Percentiles rank a stretch among this genome's conserved stretches.
phyloP scores from a whole-genome alignment of 345 rosid species.

The Brassica juncea region DNA sequence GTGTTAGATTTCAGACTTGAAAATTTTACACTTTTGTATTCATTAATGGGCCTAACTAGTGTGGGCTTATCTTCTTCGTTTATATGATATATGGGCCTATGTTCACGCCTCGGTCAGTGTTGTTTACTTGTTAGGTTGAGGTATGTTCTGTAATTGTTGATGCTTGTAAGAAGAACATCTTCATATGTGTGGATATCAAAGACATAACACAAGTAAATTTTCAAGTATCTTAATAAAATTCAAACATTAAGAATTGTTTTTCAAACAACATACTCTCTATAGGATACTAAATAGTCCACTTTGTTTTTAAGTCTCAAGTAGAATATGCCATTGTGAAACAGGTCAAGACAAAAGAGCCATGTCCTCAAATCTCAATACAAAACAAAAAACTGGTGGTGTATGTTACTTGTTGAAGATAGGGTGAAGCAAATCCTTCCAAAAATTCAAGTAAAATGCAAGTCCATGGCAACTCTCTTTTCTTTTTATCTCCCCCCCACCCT shows the following conservation, averaged over 20 bases:
- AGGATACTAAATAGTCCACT: not conserved
- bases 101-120: constrained; percentile 36
- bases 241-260: not conserved
- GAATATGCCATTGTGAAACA: constrained; percentile 36
- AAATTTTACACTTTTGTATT: not conserved
- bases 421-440: constrained; percentile 52
- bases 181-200: constrained; percentile 56
- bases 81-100: not conserved
- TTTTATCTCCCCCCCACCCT: not conserved
- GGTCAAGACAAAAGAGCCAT: constrained; percentile 31
- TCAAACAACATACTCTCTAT: not conserved
- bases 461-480: constrained; percentile 26
- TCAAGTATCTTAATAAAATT: not conserved
- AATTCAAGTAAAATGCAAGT: constrained; percentile 43
- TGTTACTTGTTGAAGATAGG: constrained; percentile 69
- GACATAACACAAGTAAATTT: not conserved
- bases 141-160: constrained; percentile 63
- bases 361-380: constrained; percentile 24
- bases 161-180: constrained; percentile 62
- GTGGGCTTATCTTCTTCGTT: constrained; percentile 3
- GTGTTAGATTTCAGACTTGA: constrained; percentile 1
- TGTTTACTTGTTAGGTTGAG: constrained; percentile 47
- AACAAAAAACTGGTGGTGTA: constrained; percentile 61
- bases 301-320: not conserved
- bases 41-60: not conserved